Evolutionary conservation across 768 basidiomycete species (phyloP), one percentile per base, ranked within the genome.

Genomic region (Russula lepida): DNA sequence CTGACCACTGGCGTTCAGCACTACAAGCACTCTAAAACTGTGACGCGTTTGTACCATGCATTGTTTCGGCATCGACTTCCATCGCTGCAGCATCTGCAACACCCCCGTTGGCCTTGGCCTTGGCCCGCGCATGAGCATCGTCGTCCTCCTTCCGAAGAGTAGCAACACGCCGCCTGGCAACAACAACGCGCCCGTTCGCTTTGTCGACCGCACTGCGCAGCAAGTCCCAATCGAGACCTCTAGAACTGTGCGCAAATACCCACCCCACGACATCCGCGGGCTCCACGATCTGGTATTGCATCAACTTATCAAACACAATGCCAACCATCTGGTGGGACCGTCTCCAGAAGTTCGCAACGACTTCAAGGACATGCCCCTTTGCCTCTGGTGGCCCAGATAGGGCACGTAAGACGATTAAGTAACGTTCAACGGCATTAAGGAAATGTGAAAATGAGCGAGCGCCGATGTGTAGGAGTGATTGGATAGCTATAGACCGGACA

Each of bases 211-310:
- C 91, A 19, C 82, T 84, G 71, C 83, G 84, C 64, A 98, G 72
- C 67, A 93, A 69, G 69, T 92, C 88, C 95, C 94, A 98, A 71
- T 92, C 85, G 64, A 86, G 84, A 47, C 84, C 77, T 27, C 74
- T 74, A 9, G 77, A 77, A 21, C 81, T 80, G 62, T 83, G 79
- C 53, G 75, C 70, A 72, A 98, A 95, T 19, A 87, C 83, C 88
- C 90, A 95, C 4, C 76, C 76, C 56, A 97, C 86, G 9, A 98
- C 88, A 66, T 99, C 95, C 17, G 85, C 84, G 0, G 95, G 92
- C 67, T 98, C 94, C 43, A 98, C 88, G 59, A 98, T 90, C 70
- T 97, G 94, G 74, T 99, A 99, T 71, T 98, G 95, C 84, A 98
- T 89, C 56, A 98, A 77, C 75, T 99, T 99, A 78, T 98, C 97